phyloP scores from a whole-genome alignment of 768 basidiomycete species.

The Trametopsis cervina region DNA sequence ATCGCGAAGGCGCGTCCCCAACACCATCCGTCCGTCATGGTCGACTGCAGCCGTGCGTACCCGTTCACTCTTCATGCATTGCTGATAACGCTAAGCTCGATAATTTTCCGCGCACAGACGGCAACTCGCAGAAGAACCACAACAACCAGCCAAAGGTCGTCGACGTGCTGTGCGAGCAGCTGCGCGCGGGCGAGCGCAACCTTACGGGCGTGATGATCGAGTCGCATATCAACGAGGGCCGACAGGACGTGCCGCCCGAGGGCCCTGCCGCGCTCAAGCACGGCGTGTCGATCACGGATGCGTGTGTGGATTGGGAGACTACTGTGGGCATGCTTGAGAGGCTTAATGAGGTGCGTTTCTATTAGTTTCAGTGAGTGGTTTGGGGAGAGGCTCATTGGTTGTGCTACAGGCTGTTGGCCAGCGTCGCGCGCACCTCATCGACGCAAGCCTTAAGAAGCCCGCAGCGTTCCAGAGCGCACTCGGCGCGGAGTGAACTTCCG shows the following conservation, averaged over 20 bases:
- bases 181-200: conserved; percentile 55
- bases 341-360: conserved; percentile 44
- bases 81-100: background rate
- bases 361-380: background rate
- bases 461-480: conserved; percentile 20
- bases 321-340: conserved; percentile 71
- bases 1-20: conserved; percentile 58
- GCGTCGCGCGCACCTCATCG: conserved; percentile 36
- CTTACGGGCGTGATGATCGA: conserved; percentile 98
- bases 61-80: background rate
- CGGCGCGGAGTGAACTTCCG: conserved; percentile 1
- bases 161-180: conserved; percentile 65
- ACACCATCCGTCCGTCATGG: conserved; percentile 67
- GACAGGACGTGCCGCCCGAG: conserved; percentile 75
- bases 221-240: conserved; percentile 85
- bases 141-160: conserved; percentile 84
- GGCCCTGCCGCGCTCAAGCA: conserved; percentile 66
- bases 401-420: conserved; percentile 35
- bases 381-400: background rate
- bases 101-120: conserved; percentile 48
- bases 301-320: conserved; percentile 80
- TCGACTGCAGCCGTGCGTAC: conserved; percentile 74
- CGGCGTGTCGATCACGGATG: conserved; percentile 88
- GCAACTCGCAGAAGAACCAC: conserved; percentile 95
- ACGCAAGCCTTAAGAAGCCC: conserved; percentile 29